Evolutionary conservation across 306 rosid species (phyloP).

Genomic region (Begonia loranthoides): DNA sequence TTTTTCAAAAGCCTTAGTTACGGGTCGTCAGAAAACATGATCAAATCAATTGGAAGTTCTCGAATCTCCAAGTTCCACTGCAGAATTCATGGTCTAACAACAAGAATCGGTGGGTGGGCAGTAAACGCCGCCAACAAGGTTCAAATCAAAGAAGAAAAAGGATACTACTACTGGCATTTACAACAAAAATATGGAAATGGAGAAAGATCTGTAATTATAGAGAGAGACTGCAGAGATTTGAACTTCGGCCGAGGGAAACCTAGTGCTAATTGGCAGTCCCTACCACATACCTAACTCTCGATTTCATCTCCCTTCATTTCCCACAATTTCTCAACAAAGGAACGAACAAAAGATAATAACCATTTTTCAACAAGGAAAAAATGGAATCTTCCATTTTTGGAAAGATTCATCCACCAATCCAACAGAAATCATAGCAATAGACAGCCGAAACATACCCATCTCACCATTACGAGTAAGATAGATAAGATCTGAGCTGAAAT

Average conservation of each 20-base stretch:
- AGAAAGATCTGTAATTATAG: conserved; percentile 29
- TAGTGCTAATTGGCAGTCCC: not conserved
- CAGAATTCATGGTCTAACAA: not conserved
- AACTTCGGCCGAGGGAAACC: not conserved
- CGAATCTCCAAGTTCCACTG: no score
- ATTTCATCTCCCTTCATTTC: not conserved
- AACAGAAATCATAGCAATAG: conserved; percentile 6
- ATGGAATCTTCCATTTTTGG: not conserved
- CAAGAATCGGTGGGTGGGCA: not conserved
- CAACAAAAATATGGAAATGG: conserved; percentile 10
- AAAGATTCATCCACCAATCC: not conserved
- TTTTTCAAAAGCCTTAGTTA: no score
- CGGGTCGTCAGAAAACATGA: not conserved
- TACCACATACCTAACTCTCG: not conserved
- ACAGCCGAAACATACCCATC: conserved; percentile 18
- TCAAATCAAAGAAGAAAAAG: not conserved
- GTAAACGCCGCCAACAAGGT: not conserved
- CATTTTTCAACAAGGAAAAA: not conserved
- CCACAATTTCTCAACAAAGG: not conserved
- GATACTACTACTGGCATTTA: not conserved
- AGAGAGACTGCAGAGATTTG: not conserved
- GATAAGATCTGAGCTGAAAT: conserved; percentile 36
- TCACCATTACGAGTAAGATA: conserved; percentile 19
- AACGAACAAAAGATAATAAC: not conserved
- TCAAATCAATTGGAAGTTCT: not conserved